Conservation (phyloP, 257 asterid species). For the Craterostigma plantagineum region DNA sequence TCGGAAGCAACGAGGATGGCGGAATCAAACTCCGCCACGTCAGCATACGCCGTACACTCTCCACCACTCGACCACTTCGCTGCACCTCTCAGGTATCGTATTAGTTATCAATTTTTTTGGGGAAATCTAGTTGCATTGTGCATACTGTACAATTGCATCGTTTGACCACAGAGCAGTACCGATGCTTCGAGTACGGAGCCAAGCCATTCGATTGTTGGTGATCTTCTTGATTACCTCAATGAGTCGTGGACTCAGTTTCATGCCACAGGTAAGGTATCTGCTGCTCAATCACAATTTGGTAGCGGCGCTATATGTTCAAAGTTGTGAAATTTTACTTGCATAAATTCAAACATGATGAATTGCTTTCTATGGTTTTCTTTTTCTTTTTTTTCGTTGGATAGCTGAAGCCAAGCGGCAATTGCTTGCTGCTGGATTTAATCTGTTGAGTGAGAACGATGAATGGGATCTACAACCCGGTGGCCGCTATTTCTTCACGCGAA, state of each 20-base stretch:
- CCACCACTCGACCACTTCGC: no score
- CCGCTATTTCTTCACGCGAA: conserved; percentile 86
- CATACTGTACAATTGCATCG: no score
- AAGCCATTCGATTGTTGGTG: conserved; percentile 52
- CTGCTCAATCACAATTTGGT: not conserved
- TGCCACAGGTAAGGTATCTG: conserved; percentile 55
- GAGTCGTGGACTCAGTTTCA: conserved; percentile 98
- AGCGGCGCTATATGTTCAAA: not conserved
- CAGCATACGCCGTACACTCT: no score
- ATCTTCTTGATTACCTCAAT: conserved; percentile 79
- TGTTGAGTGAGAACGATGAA: conserved; percentile 77
- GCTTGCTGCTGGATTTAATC: conserved; percentile 77
- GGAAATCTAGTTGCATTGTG: no score
- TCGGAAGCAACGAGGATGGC: no score
- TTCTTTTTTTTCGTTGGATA: conserved; percentile 13
- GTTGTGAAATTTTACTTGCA: not conserved
- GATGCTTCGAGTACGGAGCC: conserved; percentile 19
- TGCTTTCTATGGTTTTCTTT: not conserved
- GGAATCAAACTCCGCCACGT: no score
- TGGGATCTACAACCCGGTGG: conserved; percentile 98
- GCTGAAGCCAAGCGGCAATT: conserved; percentile 93
- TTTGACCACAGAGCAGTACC: no score
- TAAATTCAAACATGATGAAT: not conserved
- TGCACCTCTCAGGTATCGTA: no score
- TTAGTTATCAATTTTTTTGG: no score